Base-by-base conservation (phyloP, 345 rosid genomes). In the Trapa bicornis region DNA sequence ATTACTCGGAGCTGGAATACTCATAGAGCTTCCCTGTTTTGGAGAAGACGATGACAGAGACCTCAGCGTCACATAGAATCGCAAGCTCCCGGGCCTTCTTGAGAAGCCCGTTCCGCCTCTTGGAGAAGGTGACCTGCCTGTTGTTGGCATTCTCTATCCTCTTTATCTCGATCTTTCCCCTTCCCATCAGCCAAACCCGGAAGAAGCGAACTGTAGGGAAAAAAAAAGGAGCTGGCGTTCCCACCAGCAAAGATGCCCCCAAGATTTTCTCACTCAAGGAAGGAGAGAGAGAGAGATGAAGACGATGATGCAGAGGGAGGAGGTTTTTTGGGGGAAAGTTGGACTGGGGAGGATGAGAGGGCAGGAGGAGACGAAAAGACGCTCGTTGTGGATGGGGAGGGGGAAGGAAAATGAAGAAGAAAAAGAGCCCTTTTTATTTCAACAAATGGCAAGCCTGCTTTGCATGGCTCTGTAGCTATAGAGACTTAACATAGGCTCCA, bases 101-200 rank as follows among this genome's bases (percentile, higher is more conserved):
- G 5, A 92, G 91, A 85, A 92, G 79, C 57, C 98, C 98, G 69
- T 82, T 73, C 75, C 96, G 87, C 70, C 98, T 84, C 79, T 92
- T 92, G 29, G 96, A 93, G 88, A 93, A 93, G 37, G 97, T 93
- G 38, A 93, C 97, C 80, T 93, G 97, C 72, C 98, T 89, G 80
- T 89, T 93, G 70, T 88, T 93, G 42, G 94, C 87, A 80, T 89
- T 89, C 79, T 92, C 98, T 61, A 92, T 92, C 80, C 82, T 92
- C 82, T 84, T 93, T 35, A 93, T 93, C 84, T 93, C 97, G 73
- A 88, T 93, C 78, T 89, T 93, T 11, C 96, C 98, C 71, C 97
- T 84, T 68, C 97, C 97, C 98, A 92, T 89, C 37, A 3, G 43
- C 71, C 68, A 29, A 67, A 7, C 29, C 37, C 63, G 11, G 14